These are phyloP conservation scores for Hypoxylon sp. DNA, from an alignment of 2,329 filamentous ascomycete genomes.

Conservation along the genomic window DNA sequence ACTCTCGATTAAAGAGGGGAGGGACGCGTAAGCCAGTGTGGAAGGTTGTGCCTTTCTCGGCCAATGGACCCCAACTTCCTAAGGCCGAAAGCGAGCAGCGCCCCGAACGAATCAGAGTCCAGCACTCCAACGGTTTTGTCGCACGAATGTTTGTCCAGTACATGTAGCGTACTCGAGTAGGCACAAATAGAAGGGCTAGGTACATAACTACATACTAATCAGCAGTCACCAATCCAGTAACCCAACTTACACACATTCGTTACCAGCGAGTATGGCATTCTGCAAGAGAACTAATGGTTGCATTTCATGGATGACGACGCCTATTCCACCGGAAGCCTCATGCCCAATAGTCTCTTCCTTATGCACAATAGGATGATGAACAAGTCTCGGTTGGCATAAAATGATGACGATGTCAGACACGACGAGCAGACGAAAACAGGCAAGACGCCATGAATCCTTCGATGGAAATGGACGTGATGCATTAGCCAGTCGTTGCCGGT, in stretches of 20 bases:
- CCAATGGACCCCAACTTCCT: constrained; percentile 35
- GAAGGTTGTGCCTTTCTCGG: constrained; percentile 38
- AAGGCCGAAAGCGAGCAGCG: constrained; percentile 35
- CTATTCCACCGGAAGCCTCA: constrained; percentile 29
- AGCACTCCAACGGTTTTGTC: constrained; percentile 5
- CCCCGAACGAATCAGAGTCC: constrained; percentile 35
- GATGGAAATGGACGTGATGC: constrained; percentile 8
- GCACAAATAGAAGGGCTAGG: neutral
- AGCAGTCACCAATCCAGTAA: constrained; percentile 3
- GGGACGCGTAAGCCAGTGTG: constrained; percentile 55
- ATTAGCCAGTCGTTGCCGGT: constrained; percentile 8
- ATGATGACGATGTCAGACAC: constrained; percentile 40
- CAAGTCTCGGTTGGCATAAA: constrained; percentile 27
- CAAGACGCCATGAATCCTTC: constrained; percentile 25
- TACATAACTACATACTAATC: constrained; percentile 2
- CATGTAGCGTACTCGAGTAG: neutral
- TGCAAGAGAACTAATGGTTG: constrained; percentile 24
- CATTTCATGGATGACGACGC: constrained; percentile 40
- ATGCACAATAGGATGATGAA: constrained; percentile 14
- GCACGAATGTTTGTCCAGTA: constrained; percentile 6
- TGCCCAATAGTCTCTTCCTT: constrained; percentile 30
- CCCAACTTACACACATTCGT: constrained; percentile 3
- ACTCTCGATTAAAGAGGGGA: constrained; percentile 50
- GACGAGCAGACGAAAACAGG: constrained; percentile 24
- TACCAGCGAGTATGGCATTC: constrained; percentile 21